These are phyloP conservation scores for Hemisphaericaspora nanyangensis DNA, from an alignment of 805 yeast genomes.

Conservation along the genomic window DNA sequence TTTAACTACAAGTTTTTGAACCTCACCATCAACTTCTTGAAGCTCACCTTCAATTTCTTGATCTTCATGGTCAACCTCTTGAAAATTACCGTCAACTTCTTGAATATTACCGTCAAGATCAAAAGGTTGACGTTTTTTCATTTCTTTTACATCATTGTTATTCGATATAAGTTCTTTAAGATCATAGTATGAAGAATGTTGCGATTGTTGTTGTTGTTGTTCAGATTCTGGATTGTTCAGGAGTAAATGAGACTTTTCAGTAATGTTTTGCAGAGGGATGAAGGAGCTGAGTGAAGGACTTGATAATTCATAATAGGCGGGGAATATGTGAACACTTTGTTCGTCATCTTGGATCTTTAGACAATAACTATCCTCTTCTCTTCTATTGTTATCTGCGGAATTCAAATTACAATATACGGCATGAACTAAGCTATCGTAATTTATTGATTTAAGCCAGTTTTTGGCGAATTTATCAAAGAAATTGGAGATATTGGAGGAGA, in stretches of 20 bases:
- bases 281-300: background rate
- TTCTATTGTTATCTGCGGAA: constrained; percentile 1
- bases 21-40: too few relatives aligned
- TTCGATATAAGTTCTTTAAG: background rate
- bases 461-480: constrained; percentile 42
- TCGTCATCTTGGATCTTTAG: constrained; percentile 29
- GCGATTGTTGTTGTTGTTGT: background rate
- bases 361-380: constrained; percentile 33
- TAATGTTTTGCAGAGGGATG: background rate
- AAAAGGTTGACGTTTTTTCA: too few relatives aligned
- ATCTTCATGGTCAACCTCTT: too few relatives aligned
- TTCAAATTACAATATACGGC: constrained; percentile 44
- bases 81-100: too few relatives aligned
- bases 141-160: background rate
- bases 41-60: too few relatives aligned
- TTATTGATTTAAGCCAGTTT: constrained; percentile 33
- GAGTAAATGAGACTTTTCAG: background rate
- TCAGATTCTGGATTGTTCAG: too few relatives aligned
- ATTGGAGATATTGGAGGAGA: constrained; percentile 16
- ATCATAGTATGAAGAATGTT: background rate
- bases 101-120: too few relatives aligned
- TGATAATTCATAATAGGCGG: constrained; percentile 13
- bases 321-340: constrained; percentile 19
- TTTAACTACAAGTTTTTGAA: background rate
- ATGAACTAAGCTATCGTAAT: constrained; percentile 30